Conservation (phyloP, 345 rosid genomes). For the Arabis hirsuta region DNA sequence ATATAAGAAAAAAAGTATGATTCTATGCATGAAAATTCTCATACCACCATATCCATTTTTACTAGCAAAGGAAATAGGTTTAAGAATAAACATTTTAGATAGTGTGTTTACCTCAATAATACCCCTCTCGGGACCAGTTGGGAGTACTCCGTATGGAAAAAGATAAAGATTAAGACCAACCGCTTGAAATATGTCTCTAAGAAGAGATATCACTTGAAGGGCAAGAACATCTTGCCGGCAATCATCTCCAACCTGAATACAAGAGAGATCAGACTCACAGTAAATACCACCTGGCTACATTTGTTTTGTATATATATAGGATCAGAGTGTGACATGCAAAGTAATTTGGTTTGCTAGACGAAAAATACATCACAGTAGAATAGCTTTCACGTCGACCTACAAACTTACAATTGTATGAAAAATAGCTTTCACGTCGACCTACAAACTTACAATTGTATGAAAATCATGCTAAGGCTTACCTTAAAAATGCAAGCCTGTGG, state of each 20-base stretch:
- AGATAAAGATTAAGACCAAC: slow-evolving; percentile 85
- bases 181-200: slow-evolving; percentile 87
- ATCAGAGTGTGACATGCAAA: background rate
- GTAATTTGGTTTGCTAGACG: background rate
- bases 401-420: background rate
- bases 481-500: slow-evolving; percentile 99
- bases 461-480: slow-evolving; percentile 50
- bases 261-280: slow-evolving; percentile 24
- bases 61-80: background rate
- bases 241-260: slow-evolving; percentile 94
- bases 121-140: slow-evolving; percentile 96
- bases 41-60: slow-evolving; percentile 1
- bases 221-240: slow-evolving; percentile 99
- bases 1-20: background rate
- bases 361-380: slow-evolving; percentile 4
- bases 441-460: slow-evolving; percentile 1
- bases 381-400: slow-evolving; percentile 16
- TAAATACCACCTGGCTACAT: slow-evolving; percentile 18
- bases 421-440: slow-evolving; percentile 18
- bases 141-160: slow-evolving; percentile 98
- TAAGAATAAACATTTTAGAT: background rate
- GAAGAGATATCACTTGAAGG: slow-evolving; percentile 95
- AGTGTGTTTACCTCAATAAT: slow-evolving; percentile 78
- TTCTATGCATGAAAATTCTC: background rate
- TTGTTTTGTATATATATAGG: slow-evolving; percentile 16